Conservation (phyloP, 495 filamentous ascomycete species). For the Achaetomiella virescens region DNA sequence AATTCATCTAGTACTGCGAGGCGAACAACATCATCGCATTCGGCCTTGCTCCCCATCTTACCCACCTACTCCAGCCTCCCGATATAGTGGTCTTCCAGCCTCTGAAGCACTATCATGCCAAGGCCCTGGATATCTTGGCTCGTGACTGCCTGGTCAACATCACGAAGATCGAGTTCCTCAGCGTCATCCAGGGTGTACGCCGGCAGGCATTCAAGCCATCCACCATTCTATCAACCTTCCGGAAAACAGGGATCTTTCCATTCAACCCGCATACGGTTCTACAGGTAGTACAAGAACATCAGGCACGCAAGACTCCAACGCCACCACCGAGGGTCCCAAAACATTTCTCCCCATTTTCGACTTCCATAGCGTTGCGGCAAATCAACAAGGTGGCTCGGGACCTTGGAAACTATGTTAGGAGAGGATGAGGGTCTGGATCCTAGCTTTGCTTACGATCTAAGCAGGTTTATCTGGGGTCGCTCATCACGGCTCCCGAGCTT, state of each 20-base stretch:
- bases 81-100: neutral
- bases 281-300: neutral
- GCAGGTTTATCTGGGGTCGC: neutral
- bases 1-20: neutral
- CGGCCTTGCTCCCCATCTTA: neutral
- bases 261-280: neutral
- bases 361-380: too few relatives aligned
- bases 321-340: neutral
- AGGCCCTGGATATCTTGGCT: neutral
- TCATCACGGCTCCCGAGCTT: neutral
- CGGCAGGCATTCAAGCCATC: neutral
- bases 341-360: neutral
- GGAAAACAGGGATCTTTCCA: neutral
- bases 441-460: neutral
- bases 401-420: neutral
- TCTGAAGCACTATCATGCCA: neutral
- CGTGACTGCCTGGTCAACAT: neutral
- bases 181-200: neutral
- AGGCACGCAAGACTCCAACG: neutral
- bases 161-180: neutral
- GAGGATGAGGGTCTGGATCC: neutral
- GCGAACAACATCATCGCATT: neutral
- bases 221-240: neutral
- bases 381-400: neutral
- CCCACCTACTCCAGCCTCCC: neutral